Conservation (phyloP, 2,329 filamentous ascomycete genomes). For the Teratosphaeria epicoccoides region DNA sequence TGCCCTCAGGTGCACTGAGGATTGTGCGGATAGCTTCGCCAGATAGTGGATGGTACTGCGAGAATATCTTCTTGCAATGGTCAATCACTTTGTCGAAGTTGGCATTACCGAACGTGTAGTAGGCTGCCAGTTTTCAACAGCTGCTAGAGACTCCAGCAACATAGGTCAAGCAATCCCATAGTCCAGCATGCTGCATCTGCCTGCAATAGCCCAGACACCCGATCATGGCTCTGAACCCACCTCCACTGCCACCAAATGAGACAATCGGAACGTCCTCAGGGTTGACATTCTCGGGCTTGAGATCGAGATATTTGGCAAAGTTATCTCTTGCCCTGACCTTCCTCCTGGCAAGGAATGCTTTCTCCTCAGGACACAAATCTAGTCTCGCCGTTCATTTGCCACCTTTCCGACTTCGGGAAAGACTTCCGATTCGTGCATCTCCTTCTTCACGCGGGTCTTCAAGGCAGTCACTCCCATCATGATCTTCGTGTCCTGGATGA, state of each 20-base stretch:
- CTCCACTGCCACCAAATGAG: conserved; percentile 24
- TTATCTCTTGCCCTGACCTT: conserved; percentile 15
- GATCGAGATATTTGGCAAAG: conserved; percentile 23
- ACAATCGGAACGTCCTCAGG: conserved; percentile 24
- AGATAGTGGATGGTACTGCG: conserved; percentile 25
- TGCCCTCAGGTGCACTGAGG: conserved; percentile 18
- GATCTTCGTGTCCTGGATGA: conserved; percentile 20
- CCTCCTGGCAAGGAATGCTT: conserved; percentile 15
- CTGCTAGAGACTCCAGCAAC: conserved; percentile 24
- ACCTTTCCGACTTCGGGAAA: conserved; percentile 22
- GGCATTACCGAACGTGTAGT: conserved; percentile 23
- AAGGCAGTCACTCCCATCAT: conserved; percentile 17
- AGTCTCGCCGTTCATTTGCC: conserved; percentile 22
- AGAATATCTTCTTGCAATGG: conserved; percentile 24
- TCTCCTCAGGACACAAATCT: conserved; percentile 22
- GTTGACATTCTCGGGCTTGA: conserved; percentile 19
- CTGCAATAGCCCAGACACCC: conserved; percentile 20
- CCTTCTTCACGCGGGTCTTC: conserved; percentile 18
- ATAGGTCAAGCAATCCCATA: conserved; percentile 25
- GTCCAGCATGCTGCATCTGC: conserved; percentile 20
- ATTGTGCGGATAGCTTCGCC: conserved; percentile 22
- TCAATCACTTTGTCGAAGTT: conserved; percentile 22
- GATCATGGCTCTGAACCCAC: conserved; percentile 24
- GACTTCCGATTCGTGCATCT: conserved; percentile 16
- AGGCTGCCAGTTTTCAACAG: conserved; percentile 24